phyloP scores from a whole-genome alignment of 495 filamentous ascomycete genomes.

The Penicillium cinerascens region DNA sequence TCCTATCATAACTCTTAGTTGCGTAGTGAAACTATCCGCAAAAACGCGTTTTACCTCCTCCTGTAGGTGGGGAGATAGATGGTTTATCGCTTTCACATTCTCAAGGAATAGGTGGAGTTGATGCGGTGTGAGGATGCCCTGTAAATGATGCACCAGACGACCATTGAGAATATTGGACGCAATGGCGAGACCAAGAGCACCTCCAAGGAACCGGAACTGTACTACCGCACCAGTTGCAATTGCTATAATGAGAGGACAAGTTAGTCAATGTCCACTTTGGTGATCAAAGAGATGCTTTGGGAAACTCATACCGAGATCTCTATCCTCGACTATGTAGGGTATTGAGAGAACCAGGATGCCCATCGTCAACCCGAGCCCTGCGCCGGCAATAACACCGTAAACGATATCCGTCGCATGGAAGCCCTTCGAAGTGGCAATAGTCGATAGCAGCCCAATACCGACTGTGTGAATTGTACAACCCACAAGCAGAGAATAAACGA shows the following conservation, averaged over 20 bases:
- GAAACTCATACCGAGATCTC: constrained; percentile 40
- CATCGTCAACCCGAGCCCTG: constrained; percentile 39
- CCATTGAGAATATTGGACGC: constrained; percentile 36
- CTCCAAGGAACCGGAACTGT: constrained; percentile 56
- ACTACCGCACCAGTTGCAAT: constrained; percentile 53
- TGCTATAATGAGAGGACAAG: constrained; percentile 23
- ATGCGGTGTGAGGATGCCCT: constrained; percentile 12
- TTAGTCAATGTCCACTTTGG: not conserved
- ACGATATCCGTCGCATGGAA: constrained; percentile 41
- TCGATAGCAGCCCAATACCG: constrained; percentile 48
- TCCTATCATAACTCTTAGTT: constrained; percentile 29
- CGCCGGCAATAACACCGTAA: constrained; percentile 52
- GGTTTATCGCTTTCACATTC: constrained; percentile 10
- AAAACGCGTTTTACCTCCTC: constrained; percentile 15
- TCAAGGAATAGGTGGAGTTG: constrained; percentile 27
- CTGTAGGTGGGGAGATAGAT: constrained; percentile 11
- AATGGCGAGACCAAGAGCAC: constrained; percentile 49
- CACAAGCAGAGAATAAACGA: constrained; percentile 47
- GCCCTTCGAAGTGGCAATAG: constrained; percentile 28
- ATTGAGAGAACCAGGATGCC: constrained; percentile 50
- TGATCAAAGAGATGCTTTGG: not conserved
- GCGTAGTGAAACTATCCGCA: constrained; percentile 21
- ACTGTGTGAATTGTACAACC: constrained; percentile 46
- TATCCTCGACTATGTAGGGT: constrained; percentile 43
- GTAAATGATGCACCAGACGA: constrained; percentile 19